phyloP scores from a whole-genome alignment of 2,329 filamentous ascomycete species.

The Cercospora canescens region DNA sequence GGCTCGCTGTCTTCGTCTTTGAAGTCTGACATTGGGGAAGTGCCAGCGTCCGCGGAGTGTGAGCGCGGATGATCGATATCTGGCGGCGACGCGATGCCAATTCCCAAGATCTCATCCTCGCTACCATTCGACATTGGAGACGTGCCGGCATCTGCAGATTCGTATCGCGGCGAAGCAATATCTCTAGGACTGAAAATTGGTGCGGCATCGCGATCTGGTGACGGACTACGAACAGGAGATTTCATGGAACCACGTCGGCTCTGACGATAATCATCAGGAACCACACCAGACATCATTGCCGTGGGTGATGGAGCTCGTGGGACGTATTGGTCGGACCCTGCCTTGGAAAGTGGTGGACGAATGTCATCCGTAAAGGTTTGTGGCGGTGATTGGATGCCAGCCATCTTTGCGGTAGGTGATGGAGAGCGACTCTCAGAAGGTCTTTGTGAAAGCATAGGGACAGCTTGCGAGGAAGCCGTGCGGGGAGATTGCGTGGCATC shows the following conservation, averaged over 20 bases:
- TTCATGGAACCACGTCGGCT: slow-evolving; percentile 5
- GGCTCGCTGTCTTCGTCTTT: slow-evolving; percentile 8
- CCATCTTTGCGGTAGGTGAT: slow-evolving; percentile 7
- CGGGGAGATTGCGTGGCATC: slow-evolving; percentile 8
- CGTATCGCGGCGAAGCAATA: neutral
- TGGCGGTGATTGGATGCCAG: slow-evolving; percentile 4
- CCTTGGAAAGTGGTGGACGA: slow-evolving; percentile 7
- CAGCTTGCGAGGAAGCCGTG: slow-evolving; percentile 18
- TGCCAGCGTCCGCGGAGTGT: slow-evolving; percentile 12
- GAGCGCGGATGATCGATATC: slow-evolving; percentile 6
- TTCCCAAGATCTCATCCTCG: slow-evolving; percentile 3
- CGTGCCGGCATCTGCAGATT: slow-evolving; percentile 10
- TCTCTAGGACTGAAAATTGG: slow-evolving; percentile 7
- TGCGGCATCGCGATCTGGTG: neutral
- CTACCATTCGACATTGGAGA: slow-evolving; percentile 12
- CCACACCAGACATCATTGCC: slow-evolving; percentile 16
- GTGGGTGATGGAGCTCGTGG: slow-evolving; percentile 13
- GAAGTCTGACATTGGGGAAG: slow-evolving; percentile 10
- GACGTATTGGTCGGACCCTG: slow-evolving; percentile 11
- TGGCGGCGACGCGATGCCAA: slow-evolving; percentile 2
- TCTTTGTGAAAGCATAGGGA: slow-evolving; percentile 7
- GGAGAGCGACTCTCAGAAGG: neutral
- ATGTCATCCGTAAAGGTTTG: slow-evolving; percentile 1
- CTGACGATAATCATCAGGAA: slow-evolving; percentile 9
- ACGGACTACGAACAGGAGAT: slow-evolving; percentile 7